Evolutionary conservation across 805 yeast species (phyloP).

Genomic region (Candida railenensis): DNA sequence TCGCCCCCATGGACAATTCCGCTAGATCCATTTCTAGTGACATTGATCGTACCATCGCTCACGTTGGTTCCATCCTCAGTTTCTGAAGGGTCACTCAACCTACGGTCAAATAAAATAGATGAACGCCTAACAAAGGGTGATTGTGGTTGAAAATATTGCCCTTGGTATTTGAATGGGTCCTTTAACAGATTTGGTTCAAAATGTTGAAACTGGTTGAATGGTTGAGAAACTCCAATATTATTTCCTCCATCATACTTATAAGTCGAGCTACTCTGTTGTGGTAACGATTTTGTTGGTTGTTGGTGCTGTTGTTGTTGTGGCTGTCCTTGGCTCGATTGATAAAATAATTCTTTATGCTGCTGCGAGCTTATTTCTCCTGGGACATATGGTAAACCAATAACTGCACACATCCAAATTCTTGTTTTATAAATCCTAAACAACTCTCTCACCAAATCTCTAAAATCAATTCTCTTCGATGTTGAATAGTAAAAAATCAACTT

Average conservation of each 20-base stretch:
- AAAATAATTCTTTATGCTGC: neutral
- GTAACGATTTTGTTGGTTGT: neutral
- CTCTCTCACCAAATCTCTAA: conserved; percentile 70
- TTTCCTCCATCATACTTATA: neutral
- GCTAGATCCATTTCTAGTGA: neutral
- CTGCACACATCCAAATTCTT: conserved; percentile 82
- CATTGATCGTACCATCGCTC: too few relatives aligned
- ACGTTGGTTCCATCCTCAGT: neutral
- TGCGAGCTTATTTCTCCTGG: conserved; percentile 5
- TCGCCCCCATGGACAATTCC: neutral
- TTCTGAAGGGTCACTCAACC: neutral
- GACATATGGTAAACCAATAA: conserved; percentile 39
- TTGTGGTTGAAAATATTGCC: conserved; percentile 3
- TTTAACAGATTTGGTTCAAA: neutral
- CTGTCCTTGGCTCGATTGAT: neutral
- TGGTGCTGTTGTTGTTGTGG: conserved; percentile 3
- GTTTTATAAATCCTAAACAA: conserved; percentile 75
- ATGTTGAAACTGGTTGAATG: neutral
- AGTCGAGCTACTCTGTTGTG: neutral
- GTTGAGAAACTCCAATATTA: neutral
- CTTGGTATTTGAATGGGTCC: conserved; percentile 1
- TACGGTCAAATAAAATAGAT: neutral
- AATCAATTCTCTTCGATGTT: conserved; percentile 63
- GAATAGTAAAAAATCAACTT: conserved; percentile 72
- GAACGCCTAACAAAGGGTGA: neutral